A percentile compares a stretch with the other conserved stretches of the same genome.
Conservation (phyloP, 495 filamentous ascomycete genomes). For the Penicillium bovifimosum region DNA sequence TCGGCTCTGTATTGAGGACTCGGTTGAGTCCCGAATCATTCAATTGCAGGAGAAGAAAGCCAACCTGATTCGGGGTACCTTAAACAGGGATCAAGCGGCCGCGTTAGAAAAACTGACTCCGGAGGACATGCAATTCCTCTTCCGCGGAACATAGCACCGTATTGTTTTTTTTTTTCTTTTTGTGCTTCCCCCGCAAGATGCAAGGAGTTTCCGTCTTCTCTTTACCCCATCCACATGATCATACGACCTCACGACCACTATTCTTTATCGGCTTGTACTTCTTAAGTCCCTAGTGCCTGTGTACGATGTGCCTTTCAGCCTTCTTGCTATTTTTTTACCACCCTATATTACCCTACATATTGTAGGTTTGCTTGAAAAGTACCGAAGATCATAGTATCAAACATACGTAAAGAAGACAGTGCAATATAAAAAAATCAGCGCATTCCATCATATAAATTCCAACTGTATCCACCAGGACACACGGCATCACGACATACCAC, state of each 20-base stretch:
- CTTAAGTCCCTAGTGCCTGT: not conserved
- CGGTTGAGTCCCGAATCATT: constrained; percentile 90
- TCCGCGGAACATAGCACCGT: constrained; percentile 53
- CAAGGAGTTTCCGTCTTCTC: not conserved
- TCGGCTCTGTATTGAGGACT: constrained; percentile 89
- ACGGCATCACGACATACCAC: too few relatives aligned
- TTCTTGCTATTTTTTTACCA: too few relatives aligned
- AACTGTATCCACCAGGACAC: too few relatives aligned
- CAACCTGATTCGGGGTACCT: constrained; percentile 90
- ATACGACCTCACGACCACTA: constrained; percentile 10
- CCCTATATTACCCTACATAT: too few relatives aligned
- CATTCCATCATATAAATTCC: too few relatives aligned
- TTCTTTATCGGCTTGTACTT: not conserved
- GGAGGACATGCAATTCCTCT: constrained; percentile 92
- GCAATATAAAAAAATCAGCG: too few relatives aligned
- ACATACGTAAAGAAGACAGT: too few relatives aligned
- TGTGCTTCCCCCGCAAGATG: not conserved
- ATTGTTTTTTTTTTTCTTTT: not conserved
- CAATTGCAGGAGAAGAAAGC: constrained; percentile 96
- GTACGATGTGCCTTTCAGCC: too few relatives aligned
- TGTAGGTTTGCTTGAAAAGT: too few relatives aligned
- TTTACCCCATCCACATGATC: not conserved
- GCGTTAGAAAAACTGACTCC: constrained; percentile 86
- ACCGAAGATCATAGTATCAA: too few relatives aligned
- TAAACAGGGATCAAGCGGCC: constrained; percentile 76